A percentile compares a stretch with the other conserved stretches of the same genome.
phyloP scores from a whole-genome alignment of 164 flowering plant genomes.

The Kingdonia uniflora region DNA sequence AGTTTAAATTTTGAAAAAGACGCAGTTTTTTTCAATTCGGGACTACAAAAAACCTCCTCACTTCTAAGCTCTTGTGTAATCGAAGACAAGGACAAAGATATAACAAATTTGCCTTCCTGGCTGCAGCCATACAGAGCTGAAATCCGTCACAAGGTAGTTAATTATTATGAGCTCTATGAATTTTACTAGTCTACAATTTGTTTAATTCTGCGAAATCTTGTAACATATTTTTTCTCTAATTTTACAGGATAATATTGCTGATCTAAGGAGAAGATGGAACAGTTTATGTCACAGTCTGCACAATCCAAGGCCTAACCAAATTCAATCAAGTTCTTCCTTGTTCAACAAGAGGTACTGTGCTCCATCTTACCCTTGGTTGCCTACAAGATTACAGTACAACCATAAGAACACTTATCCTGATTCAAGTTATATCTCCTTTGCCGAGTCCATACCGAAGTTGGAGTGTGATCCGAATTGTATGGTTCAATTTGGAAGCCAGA shows the following conservation, averaged over 20 bases:
- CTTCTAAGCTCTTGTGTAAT: conserved; percentile 10
- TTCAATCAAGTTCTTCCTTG: conserved; percentile 14
- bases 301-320: conserved; percentile 26
- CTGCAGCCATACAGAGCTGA: conserved; percentile 33
- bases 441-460: conserved; percentile 20
- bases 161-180: not conserved
- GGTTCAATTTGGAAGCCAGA: conserved; percentile 37
- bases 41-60: conserved; percentile 23
- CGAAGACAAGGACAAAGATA: conserved; percentile 17
- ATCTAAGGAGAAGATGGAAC: conserved; percentile 62
- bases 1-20: conserved; percentile 58
- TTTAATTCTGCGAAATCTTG: not conserved
- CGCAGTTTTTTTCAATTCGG: conserved; percentile 34
- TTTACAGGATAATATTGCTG: conserved; percentile 51
- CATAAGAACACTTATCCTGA: conserved; percentile 24
- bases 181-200: not conserved
- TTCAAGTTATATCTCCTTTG: conserved; percentile 35
- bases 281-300: conserved; percentile 48
- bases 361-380: conserved; percentile 38
- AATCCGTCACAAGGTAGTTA: conserved; percentile 37
- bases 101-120: conserved; percentile 52
- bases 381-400: conserved; percentile 14
- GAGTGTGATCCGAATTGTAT: conserved; percentile 10
- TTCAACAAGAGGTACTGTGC: conserved; percentile 19
- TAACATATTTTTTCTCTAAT: not conserved